Evolutionary conservation across 345 rosid species (phyloP).

Genomic region (Isatis tinctoria): DNA sequence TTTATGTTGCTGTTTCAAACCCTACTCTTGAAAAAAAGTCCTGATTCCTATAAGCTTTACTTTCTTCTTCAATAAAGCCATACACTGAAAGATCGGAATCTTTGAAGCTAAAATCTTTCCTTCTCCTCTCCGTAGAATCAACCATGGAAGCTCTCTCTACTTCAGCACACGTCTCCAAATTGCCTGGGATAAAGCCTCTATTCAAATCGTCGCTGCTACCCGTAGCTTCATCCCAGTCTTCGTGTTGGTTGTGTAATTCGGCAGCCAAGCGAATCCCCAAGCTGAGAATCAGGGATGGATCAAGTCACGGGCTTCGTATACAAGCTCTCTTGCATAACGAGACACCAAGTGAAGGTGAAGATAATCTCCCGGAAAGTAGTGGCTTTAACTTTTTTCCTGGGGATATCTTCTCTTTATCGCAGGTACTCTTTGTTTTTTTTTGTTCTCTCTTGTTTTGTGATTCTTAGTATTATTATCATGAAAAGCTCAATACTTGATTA

Average conservation of each 20-base stretch:
- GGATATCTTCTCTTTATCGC: conserved; percentile 43
- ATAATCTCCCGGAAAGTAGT: conserved; percentile 31
- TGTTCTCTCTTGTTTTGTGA: background rate
- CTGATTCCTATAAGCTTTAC: background rate
- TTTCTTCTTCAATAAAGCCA: background rate
- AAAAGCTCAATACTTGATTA: background rate
- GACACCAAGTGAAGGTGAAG: conserved; percentile 44
- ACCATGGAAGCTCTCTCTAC: conserved; percentile 66
- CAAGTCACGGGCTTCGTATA: conserved; percentile 39
- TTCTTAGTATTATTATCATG: background rate
- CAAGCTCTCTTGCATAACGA: conserved; percentile 39
- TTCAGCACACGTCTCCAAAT: conserved; percentile 33
- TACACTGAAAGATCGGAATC: conserved; percentile 9
- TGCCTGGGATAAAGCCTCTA: conserved; percentile 40
- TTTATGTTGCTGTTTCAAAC: background rate
- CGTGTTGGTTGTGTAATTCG: conserved; percentile 28
- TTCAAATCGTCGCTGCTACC: conserved; percentile 20
- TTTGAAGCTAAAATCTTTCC: background rate
- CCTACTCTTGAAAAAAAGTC: conserved; percentile 15
- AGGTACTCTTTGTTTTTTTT: conserved; percentile 36
- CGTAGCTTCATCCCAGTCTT: conserved; percentile 29
- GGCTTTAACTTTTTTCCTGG: conserved; percentile 43
- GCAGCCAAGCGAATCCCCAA: conserved; percentile 36
- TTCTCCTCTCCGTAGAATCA: background rate
- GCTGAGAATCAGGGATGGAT: conserved; percentile 40